A percentile compares a stretch with the other conserved stretches of the same genome.
Conservation (phyloP, 257 asterid species). For the Solanum chaucha region DNA sequence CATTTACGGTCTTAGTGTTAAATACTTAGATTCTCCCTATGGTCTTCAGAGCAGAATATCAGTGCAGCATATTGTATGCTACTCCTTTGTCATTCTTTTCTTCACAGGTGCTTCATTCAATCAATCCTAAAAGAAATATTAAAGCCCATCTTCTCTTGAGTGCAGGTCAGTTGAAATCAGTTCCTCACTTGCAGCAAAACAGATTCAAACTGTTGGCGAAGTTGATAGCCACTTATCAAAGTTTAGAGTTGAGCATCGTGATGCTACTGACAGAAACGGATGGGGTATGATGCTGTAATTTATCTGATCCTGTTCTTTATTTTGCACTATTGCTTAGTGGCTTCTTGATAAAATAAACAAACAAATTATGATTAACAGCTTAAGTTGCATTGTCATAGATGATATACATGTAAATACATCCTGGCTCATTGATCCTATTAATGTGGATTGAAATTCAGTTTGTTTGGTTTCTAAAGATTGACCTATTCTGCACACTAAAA, state of each 20-base stretch:
- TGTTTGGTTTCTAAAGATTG: not conserved
- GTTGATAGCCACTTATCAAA: slow-evolving; percentile 60
- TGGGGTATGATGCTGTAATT: slow-evolving; percentile 58
- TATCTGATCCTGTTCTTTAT: slow-evolving; percentile 8
- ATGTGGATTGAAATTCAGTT: not conserved
- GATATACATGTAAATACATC: not conserved
- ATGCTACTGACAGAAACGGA: slow-evolving; percentile 84
- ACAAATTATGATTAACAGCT: not conserved
- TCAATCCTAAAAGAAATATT: slow-evolving; percentile 3
- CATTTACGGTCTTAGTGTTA: not conserved
- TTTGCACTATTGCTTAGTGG: not conserved
- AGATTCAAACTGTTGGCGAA: slow-evolving; percentile 72
- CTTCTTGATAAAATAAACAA: not conserved
- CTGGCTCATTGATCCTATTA: not conserved
- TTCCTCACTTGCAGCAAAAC: slow-evolving; percentile 83
- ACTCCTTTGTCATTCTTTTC: not conserved
- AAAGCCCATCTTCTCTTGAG: slow-evolving; percentile 7
- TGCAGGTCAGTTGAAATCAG: slow-evolving; percentile 97
- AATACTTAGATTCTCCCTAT: not conserved
- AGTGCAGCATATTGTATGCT: not conserved
- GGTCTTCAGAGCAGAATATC: not conserved
- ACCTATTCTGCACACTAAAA: not conserved
- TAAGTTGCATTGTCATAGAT: not conserved
- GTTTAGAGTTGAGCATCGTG: slow-evolving; percentile 84
- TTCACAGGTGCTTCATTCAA: not conserved